Evolutionary conservation across 2,329 filamentous ascomycete genomes (phyloP), one percentile per base, ranked within the genome.

Genomic region (Penicillium sp.): DNA sequence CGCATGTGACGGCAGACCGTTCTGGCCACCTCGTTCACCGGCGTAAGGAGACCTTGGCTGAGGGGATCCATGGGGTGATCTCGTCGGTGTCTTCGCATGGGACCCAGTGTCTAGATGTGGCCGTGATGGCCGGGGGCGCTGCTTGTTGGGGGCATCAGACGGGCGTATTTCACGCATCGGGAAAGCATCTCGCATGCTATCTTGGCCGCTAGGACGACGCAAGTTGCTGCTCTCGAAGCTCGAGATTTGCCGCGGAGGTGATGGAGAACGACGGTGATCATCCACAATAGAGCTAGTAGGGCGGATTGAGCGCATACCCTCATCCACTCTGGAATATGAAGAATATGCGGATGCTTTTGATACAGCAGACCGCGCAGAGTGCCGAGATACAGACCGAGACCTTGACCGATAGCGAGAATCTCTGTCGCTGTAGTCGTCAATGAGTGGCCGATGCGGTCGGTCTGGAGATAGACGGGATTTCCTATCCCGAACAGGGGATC

Each of bases 31-130:
- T 72, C 85, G 79, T 51, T 79, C 79, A 62, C 78, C 77, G 39
- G 79, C 79, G 69, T 88, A 86, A 14, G 87, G 86, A 41, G 87
- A 88, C 45, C 84, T 83, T 10, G 81, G 80, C 60, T 83, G 83
- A n/a, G 88, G 86, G 17, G 87, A 88, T 48, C 82, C 83, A 65
- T 86, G 84, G 65, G 83, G 81, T 17, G 82, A 82, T 53, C 81
- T 82, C 54, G 77, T 82, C 20, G 85, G 82, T 22, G 81, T 80
- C 63, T 79, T 78, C 66, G 82, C 81, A 67, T 84, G 85, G 57
- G 82, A 80, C 41, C 79, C 75, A 22, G 75, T 75, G 59, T 81
- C 77, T 51, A 77, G 65, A 60, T 75, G 75, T 51, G 77, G 75
- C 39, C 77, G 73, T 49, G 77, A 71, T 25, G 76, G 74, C 39